These are phyloP conservation scores for Coemansia biformis DNA, from an alignment of 192 early-diverging fungal species.

Conservation along the genomic window DNA sequence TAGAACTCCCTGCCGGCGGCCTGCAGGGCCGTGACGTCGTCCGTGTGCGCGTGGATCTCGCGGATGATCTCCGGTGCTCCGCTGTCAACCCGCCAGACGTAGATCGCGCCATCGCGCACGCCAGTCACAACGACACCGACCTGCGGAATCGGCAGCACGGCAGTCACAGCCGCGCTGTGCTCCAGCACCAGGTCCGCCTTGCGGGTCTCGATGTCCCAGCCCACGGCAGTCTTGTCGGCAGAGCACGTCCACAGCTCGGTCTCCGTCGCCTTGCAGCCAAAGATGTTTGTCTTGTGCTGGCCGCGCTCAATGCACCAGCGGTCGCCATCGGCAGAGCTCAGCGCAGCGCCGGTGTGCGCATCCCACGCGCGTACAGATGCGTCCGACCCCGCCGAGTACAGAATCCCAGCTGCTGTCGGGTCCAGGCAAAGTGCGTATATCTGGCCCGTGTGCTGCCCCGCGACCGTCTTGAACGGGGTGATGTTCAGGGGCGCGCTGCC, in stretches of 20 bases:
- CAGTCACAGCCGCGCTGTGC: slow-evolving; percentile 81
- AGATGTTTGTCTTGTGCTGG: slow-evolving; percentile 80
- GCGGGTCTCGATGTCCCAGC: slow-evolving; percentile 78
- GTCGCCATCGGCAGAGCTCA: slow-evolving; percentile 13
- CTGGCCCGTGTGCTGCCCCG: slow-evolving; percentile 46
- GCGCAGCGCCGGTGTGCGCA: slow-evolving; percentile 51
- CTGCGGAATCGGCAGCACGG: slow-evolving; percentile 52
- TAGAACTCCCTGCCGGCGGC: slow-evolving; percentile 61
- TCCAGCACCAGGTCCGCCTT: slow-evolving; percentile 64
- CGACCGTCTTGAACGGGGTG: slow-evolving; percentile 28
- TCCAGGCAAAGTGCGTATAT: slow-evolving; percentile 36
- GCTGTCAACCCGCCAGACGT: slow-evolving; percentile 69
- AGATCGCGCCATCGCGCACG: slow-evolving; percentile 75
- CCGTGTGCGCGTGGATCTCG: slow-evolving; percentile 80
- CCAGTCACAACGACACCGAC: slow-evolving; percentile 78
- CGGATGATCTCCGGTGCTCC: slow-evolving; percentile 51
- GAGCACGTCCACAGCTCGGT: slow-evolving; percentile 82
- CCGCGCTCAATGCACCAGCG: slow-evolving; percentile 53
- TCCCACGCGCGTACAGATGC: slow-evolving; percentile 71
- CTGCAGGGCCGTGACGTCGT: slow-evolving; percentile 72
- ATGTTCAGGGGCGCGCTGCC: slow-evolving; percentile 11
- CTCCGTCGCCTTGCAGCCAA: slow-evolving; percentile 56
- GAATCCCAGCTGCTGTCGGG: slow-evolving; percentile 9
- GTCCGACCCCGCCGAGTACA: slow-evolving; percentile 47
- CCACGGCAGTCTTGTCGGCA: slow-evolving; percentile 82